phyloP scores from a whole-genome alignment of 306 rosid species.

The Acacia confusa region DNA sequence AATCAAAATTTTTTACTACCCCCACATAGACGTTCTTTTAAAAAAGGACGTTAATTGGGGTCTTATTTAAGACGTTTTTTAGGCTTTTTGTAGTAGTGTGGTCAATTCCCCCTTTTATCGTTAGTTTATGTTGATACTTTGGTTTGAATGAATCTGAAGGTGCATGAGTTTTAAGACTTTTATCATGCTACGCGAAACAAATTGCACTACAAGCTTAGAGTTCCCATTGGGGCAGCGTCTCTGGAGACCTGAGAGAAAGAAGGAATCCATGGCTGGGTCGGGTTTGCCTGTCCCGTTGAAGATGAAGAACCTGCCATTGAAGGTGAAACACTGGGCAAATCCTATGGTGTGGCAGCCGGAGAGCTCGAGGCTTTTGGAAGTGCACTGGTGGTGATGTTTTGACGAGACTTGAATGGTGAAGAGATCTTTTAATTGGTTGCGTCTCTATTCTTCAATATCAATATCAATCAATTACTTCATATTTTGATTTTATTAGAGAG shows the following conservation, averaged over 20 bases:
- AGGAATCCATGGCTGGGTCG: constrained; percentile 52
- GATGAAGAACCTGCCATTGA: constrained; percentile 62
- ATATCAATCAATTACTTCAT: too few species aligned
- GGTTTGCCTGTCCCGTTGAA: constrained; percentile 58
- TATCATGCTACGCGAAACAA: not conserved
- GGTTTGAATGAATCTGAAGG: constrained; percentile 1
- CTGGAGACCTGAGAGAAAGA: constrained; percentile 42
- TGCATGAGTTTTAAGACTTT: not conserved
- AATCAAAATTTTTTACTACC: too few species aligned
- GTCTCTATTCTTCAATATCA: too few species aligned
- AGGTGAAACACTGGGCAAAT: constrained; percentile 62
- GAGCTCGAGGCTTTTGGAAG: constrained; percentile 63
- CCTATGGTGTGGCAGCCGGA: constrained; percentile 89
- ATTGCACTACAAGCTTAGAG: not conserved
- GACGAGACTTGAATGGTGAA: constrained; percentile 54
- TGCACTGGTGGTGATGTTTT: constrained; percentile 56
- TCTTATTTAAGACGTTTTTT: too few species aligned
- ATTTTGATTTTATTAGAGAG: too few species aligned
- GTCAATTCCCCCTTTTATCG: not conserved
- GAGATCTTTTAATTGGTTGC: constrained; percentile 59
- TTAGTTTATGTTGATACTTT: not conserved
- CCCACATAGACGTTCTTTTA: too few species aligned
- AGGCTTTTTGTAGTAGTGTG: too few species aligned
- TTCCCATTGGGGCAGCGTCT: constrained; percentile 51
- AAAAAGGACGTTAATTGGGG: too few species aligned